Conservation (phyloP, 495 filamentous ascomycete genomes). For the Daldinia grandis region DNA sequence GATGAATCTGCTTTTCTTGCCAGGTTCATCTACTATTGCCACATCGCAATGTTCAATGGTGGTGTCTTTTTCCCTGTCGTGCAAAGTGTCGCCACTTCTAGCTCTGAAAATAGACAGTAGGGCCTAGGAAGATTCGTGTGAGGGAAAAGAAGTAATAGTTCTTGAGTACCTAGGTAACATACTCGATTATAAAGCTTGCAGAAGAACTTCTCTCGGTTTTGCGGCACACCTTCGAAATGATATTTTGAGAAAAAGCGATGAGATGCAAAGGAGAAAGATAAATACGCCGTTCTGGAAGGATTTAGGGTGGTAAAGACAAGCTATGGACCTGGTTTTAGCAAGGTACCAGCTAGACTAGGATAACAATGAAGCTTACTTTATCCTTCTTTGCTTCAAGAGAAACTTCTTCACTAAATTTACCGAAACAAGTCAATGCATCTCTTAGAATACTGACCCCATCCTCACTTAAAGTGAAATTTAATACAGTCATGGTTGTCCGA, state of each 20-base stretch:
- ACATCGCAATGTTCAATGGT: conserved; percentile 89
- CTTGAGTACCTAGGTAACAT: conserved; percentile 19
- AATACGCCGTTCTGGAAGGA: conserved; percentile 91
- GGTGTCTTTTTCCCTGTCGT: conserved; percentile 72
- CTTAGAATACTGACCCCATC: conserved; percentile 78
- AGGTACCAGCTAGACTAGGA: background rate
- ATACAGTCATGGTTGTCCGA: conserved; percentile 64
- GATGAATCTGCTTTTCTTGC: conserved; percentile 80
- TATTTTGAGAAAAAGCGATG: conserved; percentile 86
- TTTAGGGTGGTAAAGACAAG: conserved; percentile 86
- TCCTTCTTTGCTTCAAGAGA: conserved; percentile 83
- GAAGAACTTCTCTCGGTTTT: conserved; percentile 59
- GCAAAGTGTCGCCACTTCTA: conserved; percentile 48
- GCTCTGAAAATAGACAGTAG: conserved; percentile 56
- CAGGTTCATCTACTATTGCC: conserved; percentile 74
- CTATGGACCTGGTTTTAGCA: conserved; percentile 52
- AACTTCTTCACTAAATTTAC: conserved; percentile 91
- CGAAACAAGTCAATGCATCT: conserved; percentile 83
- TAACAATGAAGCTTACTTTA: conserved; percentile 59
- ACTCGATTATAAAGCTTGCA: conserved; percentile 58
- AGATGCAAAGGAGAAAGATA: conserved; percentile 77
- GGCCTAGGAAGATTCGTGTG: conserved; percentile 44
- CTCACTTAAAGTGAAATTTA: conserved; percentile 81
- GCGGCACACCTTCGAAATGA: conserved; percentile 60
- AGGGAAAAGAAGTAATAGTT: conserved; percentile 7